Evolutionary conservation across 345 rosid genomes (phyloP), one percentile per base, ranked within the genome.

Genomic region (Dimocarpus longan): DNA sequence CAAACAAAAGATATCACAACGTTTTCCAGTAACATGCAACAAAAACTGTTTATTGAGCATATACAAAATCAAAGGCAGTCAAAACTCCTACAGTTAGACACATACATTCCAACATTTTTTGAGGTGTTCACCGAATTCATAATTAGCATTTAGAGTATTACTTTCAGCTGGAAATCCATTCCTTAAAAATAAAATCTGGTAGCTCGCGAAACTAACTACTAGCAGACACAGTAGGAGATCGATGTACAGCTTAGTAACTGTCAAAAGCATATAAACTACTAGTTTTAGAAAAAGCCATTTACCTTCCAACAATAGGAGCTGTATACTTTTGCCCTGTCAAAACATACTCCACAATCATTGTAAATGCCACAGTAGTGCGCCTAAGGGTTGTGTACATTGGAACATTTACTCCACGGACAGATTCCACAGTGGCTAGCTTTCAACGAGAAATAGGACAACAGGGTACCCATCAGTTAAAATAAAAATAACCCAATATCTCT

Each of bases 341-440:
- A 88, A 93, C 80, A 79, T 86, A 91, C 84, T 97, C 99, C 85
- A 91, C 86, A 71, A 91, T 79, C 99, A 97, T 94, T 19, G 99
- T 94, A 86, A 97, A 97, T 39, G 88, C 97, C 71, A 97, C 93
- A 0, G 98, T 97, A 0, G 97, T 97, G 80, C 99, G 93, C 85
- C 99, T 91, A 71, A 97, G 95, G 6, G 99, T 93, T 71, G 99
- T 97, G 80, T 97, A 97, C 99, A 97, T 94, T 68, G 98, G 99
- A 82, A 97, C 97, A 88, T 94, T 97, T 66, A 97, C 99, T 75
- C 99, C 98, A 56, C 98, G 98, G 50, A 97, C 86, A 82, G 98
- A 88, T 85, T 93, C 98, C 95, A 97, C 92, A 8, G 95, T 86
- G 65, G 87, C 97, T 87, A 96, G 88, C 98, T 94, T 91, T 82